phyloP scores from a whole-genome alignment of 148 eudicot species.

The Amaranthus cruentus region DNA sequence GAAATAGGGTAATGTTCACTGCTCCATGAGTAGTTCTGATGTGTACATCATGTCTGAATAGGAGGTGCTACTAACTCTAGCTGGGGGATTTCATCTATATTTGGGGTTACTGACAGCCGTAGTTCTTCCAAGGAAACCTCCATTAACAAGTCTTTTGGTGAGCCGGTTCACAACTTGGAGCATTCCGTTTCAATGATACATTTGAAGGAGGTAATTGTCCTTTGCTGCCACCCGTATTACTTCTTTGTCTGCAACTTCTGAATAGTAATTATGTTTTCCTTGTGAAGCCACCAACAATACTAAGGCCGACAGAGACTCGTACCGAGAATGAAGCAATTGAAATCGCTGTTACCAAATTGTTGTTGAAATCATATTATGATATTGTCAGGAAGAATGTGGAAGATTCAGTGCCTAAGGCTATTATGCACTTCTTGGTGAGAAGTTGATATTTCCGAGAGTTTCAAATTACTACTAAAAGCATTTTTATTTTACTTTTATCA shows the following conservation, averaged over 20 bases:
- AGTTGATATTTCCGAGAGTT: background rate
- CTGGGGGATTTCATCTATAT: constrained; percentile 90
- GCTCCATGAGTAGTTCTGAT: constrained; percentile 7
- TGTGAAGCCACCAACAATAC: constrained; percentile 74
- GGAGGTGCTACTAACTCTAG: constrained; percentile 46
- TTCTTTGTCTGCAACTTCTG: background rate
- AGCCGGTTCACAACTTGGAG: constrained; percentile 60
- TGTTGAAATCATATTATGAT: constrained; percentile 89
- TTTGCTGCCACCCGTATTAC: background rate
- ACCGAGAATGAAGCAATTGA: constrained; percentile 82
- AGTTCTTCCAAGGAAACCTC: constrained; percentile 48
- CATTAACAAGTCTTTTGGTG: constrained; percentile 41
- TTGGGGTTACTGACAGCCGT: constrained; percentile 62
- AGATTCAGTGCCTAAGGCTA: constrained; percentile 92
- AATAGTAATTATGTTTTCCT: constrained; percentile 13
- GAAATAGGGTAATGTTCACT: background rate
- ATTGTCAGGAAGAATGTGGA: constrained; percentile 92
- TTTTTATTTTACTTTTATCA: background rate
- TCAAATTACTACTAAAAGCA: background rate
- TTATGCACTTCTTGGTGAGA: constrained; percentile 98
- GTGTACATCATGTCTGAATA: constrained; percentile 22
- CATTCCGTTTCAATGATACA: constrained; percentile 72
- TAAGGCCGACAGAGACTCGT: constrained; percentile 84
- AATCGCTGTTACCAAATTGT: constrained; percentile 71
- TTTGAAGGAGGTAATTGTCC: constrained; percentile 64